phyloP scores from a whole-genome alignment of 2,329 filamentous ascomycete genomes.

The Colletotrichum musicola region DNA sequence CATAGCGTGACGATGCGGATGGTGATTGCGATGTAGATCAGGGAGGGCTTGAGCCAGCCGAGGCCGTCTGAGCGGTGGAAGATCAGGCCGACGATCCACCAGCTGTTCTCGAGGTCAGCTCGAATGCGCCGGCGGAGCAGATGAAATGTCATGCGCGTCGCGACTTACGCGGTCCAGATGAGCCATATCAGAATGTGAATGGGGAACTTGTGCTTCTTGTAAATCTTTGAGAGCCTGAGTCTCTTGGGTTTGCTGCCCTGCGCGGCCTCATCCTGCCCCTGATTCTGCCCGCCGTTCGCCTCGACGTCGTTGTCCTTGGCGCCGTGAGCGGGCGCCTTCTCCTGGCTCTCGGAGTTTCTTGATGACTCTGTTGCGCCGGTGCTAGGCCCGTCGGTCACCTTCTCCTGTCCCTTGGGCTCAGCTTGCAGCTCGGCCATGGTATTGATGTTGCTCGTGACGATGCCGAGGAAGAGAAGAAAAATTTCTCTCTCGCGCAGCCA shows the following conservation, averaged over 20 bases:
- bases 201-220: constrained; percentile 25
- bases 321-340: background rate
- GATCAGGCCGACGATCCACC: constrained; percentile 37
- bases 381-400: background rate
- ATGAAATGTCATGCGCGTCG: background rate
- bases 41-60: constrained; percentile 75
- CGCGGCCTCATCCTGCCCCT: background rate
- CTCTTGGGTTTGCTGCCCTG: constrained; percentile 12
- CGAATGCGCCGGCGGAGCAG: background rate
- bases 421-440: background rate
- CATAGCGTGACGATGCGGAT: constrained; percentile 63
- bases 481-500: background rate
- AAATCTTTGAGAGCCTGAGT: background rate
- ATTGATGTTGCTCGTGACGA: background rate
- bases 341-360: background rate
- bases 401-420: no score
- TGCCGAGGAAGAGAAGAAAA: background rate
- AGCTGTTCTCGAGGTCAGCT: constrained; percentile 12
- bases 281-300: constrained; percentile 9
- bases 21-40: constrained; percentile 73
- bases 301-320: constrained; percentile 29
- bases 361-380: background rate
- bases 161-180: constrained; percentile 32
- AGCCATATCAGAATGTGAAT: constrained; percentile 28
- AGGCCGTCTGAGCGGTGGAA: constrained; percentile 39